Evolutionary conservation across 2,329 filamentous ascomycete genomes (phyloP), one percentile per base, ranked within the genome.

Genomic region (Aspergillus vadensis): DNA sequence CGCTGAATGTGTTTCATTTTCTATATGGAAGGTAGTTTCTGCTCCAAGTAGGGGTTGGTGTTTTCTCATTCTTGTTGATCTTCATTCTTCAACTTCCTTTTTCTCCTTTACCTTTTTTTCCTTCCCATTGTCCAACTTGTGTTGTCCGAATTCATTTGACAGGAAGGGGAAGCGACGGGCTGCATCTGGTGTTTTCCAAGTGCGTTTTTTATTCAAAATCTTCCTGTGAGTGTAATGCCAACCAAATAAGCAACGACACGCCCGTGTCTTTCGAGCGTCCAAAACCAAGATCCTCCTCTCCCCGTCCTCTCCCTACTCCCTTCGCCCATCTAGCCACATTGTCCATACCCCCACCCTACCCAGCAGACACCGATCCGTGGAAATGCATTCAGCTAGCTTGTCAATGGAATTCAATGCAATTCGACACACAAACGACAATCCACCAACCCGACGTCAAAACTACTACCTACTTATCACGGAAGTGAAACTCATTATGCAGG

Each of bases 201-300:
- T 67, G 63, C 64, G 58, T 66, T 63, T 66, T 69, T 59, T 56
- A 49, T 27, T 59, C 48, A 64, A 64, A 66, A 64, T 63, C 58
- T 66, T 67, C 61, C 59, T 68, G 67, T 70, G 67, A 68, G 69
- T 69, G 67, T 70, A 69, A 69, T 68, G 68, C 66, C 66, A 69
- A 70, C 64, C 65, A 69, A 69, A 69, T 70, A 65, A 67, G 66
- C 65, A 69, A 69, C 65, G 65, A 65, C 67, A 69, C 65, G 50
- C 63, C 54, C 52, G 55, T 70, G 63, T 69, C 67, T 63, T 69
- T 65, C 60, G 59, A 63, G 62, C 50, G 55, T 61, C 57, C 55
- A 62, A 62, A 53, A 56, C 56, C 57, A 58, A 36, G 43, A 51
- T 59, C 61, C 32, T 57, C 47, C 47, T 52, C 55, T 52, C 55